A percentile compares a stretch with the other conserved stretches of the same genome.
Conservation (phyloP, 768 basidiomycete genomes). For the Boletus fagicola region DNA sequence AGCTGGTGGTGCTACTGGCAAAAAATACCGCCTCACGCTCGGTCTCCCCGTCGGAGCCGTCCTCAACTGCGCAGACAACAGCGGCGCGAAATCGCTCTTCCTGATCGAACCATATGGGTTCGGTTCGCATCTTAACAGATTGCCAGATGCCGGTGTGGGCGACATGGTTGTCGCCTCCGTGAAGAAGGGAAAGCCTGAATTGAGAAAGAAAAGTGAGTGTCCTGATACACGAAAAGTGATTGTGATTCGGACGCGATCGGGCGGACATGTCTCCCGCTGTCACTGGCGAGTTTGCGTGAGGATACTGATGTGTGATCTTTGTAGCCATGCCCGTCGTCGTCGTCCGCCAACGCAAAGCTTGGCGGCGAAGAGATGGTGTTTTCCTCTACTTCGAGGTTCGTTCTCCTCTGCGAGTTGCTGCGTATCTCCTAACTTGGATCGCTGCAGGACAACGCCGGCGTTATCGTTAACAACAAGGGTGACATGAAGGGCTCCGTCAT, state of each 20-base stretch:
- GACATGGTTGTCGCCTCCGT: conserved; percentile 97
- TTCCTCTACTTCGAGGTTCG: conserved; percentile 96
- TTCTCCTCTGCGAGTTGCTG: neutral
- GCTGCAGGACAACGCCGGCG: conserved; percentile 85
- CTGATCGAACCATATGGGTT: conserved; percentile 95
- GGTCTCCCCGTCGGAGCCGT: conserved; percentile 95
- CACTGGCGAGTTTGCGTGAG: neutral
- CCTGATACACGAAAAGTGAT: neutral
- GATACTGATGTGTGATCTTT: conserved; percentile 9
- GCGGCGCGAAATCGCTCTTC: conserved; percentile 94
- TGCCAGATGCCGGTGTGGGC: conserved; percentile 93
- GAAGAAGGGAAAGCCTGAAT: conserved; percentile 99
- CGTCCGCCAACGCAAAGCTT: conserved; percentile 96
- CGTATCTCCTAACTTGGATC: neutral
- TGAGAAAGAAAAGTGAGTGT: conserved; percentile 96
- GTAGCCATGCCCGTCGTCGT: conserved; percentile 96
- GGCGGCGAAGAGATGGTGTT: conserved; percentile 97
- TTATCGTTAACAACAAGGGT: conserved; percentile 97
- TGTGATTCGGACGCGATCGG: neutral
- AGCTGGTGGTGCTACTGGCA: conserved; percentile 69
- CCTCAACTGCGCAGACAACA: conserved; percentile 98
- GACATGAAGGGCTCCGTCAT: conserved; percentile 99
- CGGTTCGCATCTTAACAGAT: conserved; percentile 94
- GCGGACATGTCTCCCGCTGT: no score
- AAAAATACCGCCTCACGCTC: conserved; percentile 94